phyloP scores from a whole-genome alignment of 495 filamentous ascomycete species.

The Hypoxylon lenormandii region DNA sequence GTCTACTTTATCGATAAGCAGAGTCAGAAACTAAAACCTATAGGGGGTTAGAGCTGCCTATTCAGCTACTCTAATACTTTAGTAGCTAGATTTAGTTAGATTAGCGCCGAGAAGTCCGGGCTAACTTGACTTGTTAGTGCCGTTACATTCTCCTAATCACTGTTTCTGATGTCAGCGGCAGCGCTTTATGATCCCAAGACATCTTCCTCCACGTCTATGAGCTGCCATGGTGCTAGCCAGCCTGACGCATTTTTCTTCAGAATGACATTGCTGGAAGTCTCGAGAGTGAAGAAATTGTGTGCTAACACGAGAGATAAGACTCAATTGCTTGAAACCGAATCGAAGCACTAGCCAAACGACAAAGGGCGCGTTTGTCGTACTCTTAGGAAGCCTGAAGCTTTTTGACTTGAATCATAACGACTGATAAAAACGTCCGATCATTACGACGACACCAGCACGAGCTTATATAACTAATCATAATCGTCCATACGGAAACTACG shows the following conservation, averaged over 20 bases:
- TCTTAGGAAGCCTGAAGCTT: background rate
- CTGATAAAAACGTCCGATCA: background rate
- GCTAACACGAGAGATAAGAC: conserved; percentile 3
- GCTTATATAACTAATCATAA: conserved; percentile 14
- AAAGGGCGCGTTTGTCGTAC: conserved; percentile 14
- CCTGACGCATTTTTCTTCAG: conserved; percentile 7
- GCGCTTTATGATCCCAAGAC: conserved; percentile 9
- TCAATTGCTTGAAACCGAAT: conserved; percentile 6
- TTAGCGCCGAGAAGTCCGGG: conserved; percentile 6
- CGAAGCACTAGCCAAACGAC: conserved; percentile 10
- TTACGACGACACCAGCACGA: conserved; percentile 1
- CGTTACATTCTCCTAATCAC: background rate
- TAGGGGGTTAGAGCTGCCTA: too few relatives aligned
- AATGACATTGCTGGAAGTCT: conserved; percentile 12
- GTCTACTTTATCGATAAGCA: conserved; percentile 41
- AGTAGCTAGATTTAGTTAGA: conserved; percentile 1
- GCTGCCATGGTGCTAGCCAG: conserved; percentile 1
- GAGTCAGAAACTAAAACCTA: background rate
- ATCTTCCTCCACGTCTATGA: background rate
- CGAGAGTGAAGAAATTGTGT: background rate
- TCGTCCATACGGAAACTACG: conserved; percentile 5
- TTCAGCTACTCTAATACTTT: too few relatives aligned
- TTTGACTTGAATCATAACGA: background rate
- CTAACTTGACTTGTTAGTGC: background rate
- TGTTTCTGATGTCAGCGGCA: conserved; percentile 3